Evolutionary conservation across 2,329 filamentous ascomycete species (phyloP), one percentile per base, ranked within the genome.

Genomic region (Thelonectria rubi): DNA sequence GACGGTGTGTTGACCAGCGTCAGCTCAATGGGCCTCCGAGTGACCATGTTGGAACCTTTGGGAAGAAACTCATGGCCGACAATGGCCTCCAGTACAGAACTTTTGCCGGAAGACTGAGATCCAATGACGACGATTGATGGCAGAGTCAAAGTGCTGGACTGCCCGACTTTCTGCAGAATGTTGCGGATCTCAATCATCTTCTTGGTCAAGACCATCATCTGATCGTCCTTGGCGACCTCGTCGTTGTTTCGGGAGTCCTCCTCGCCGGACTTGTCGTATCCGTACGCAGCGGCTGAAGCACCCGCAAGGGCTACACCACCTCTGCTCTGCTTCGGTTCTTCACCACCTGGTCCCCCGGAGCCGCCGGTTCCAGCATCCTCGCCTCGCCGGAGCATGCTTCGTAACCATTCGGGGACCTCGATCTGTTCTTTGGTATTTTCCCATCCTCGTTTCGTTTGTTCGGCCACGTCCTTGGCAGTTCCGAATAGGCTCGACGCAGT

Each of bases 161-260:
- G 94, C 34, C 94, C 96, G 48, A 99, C 91, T 24, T 90, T 92
- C 73, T 96, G 91, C 21, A 99, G 83, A 58, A 99, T 92, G 68
- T 90, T 94, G 68, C 96, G 86, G 59, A 99, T 98, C 81, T 99
- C 95, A 73, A 99, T 99, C 95, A 99, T 99, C 80, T 98, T 98
- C 81, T 95, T 94, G 2, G 96, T 99, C 73, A 99, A 82, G 69
- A 97, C 84, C 95, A 99, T 99, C 94, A 99, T 99, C 78, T 99
- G 95, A 75, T 99, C 95, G 72, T 99, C 95, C 71, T 88, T 88
- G 17, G 93, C 92, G 50, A 85, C 83, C 72, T 91, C 88, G 58
- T 90, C 87, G 18, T 80, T 82, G 9, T 83, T 81, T 57, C 88
- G 82, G 5, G 82, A 77, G 65, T 90, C 87, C 37, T 94, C 87